Base-by-base conservation (phyloP, 2,329 filamentous ascomycete species). In the Zopfia rhizophila region DNA sequence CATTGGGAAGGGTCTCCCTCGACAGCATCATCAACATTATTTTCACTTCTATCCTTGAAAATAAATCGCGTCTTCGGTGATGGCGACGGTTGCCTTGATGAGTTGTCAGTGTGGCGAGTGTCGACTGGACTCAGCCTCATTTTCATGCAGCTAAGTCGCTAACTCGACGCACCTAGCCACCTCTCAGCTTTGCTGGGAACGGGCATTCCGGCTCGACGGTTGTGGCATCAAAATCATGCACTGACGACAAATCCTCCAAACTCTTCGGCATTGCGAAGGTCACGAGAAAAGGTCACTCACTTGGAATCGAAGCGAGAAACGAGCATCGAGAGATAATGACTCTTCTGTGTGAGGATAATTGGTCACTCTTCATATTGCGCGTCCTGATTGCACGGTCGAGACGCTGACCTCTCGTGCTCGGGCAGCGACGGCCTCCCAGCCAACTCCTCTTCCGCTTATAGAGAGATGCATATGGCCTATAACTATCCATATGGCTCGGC, bases 41-140 rank as follows among this genome's bases (percentile, higher is more conserved):
- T n/a, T 3, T 24, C 12, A n/a, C 29, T 33, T 19, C 14, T 30
- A 11, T 31, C 25, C 16, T 23, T 28, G n/a, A 24, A 18, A 19
- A 16, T 19, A 32, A 38, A 16, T 24, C n/a, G n/a, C 17, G 17
- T 37, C 7, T 32, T 31, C 36, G 40, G 19, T 28, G 27, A 42
- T 7, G 38, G 41, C 32, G 24, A 28, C 12, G 3, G 19, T 53
- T n/a, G 28, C 22, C 14, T 38, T 48, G 41, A 55, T 51, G 50
- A 32, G 50, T 40, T 56, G 50, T 13, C 53, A 46, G 18, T 48
- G 50, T 48, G 52, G 52, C 52, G 48, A 38, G 27, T 37, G 47
- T 13, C 19, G 38, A 48, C 43, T 41, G 27, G 17, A 35, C 66
- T 58, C 66, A 71, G 68, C 68, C 66, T 68, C 68, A 63, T 19